Conservation (phyloP, 192 early-diverging fungal species). For the Linnemannia hyalina region DNA sequence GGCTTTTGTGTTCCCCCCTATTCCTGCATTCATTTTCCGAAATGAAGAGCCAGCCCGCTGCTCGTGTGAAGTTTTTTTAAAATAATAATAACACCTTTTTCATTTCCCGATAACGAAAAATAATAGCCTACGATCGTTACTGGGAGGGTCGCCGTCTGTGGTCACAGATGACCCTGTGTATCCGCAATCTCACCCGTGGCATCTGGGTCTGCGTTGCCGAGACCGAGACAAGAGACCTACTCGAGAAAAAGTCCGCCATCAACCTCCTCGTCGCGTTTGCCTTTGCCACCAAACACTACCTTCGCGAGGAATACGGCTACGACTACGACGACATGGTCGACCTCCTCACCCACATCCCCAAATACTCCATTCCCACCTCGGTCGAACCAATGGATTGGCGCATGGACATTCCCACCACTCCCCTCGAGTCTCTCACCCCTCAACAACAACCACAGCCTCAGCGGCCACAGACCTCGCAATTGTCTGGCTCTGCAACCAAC, state of each 20-base stretch:
- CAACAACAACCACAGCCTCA: neutral
- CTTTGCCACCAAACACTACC: conserved; percentile 82
- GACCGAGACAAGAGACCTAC: conserved; percentile 60
- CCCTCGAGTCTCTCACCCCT: neutral
- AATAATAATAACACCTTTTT: neutral
- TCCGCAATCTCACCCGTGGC: conserved; percentile 81
- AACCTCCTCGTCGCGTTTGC: conserved; percentile 83
- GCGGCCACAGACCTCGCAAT: conserved; percentile 8
- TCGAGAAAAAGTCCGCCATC: conserved; percentile 75
- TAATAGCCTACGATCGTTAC: conserved; percentile 68
- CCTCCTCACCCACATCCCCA: conserved; percentile 66
- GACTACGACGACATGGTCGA: conserved; percentile 77
- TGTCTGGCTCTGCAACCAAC: neutral
- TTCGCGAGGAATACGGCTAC: conserved; percentile 78
- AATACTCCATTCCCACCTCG: conserved; percentile 26
- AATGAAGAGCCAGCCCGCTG: neutral
- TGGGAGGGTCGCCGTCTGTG: conserved; percentile 91
- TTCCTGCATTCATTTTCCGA: too few species aligned
- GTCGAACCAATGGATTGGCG: conserved; percentile 27
- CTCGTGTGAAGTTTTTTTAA: neutral
- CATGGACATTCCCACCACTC: conserved; percentile 9
- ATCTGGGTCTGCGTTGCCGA: conserved; percentile 75
- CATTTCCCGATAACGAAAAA: conserved; percentile 30
- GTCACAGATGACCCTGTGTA: conserved; percentile 72
- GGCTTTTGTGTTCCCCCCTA: too few species aligned